Evolutionary conservation across 768 basidiomycete genomes (phyloP), one percentile per base, ranked within the genome.

Genomic region (Tulasnella sp.): DNA sequence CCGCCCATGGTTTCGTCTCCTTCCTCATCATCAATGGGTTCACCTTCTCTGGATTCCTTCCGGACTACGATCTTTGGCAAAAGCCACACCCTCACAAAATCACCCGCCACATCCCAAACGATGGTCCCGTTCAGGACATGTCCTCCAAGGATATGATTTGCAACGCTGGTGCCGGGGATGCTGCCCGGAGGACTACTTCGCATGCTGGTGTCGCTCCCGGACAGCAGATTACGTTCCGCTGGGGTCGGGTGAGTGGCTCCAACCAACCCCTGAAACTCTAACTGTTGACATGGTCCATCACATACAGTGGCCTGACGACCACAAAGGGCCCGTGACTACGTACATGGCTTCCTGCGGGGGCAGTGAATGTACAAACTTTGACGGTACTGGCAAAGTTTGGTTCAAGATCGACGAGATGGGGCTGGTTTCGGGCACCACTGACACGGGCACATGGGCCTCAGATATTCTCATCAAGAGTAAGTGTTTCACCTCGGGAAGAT

Each of bases 391-490:
- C 35, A 41, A 37, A 14, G 57, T 59, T n/a, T 59, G 57, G 57
- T 59, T 59, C 53, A 59, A 59, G 51, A 54, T 59, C 49, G 39
- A 54, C 57, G 29, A 59, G 11, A 19, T 52, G 4, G 53, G 53
- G 15, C 35, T 55, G 34, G 41, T 55, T 15, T 43, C 35, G 17
- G 31, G 34, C 19, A 41, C 23, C 34, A 56, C 31, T 19, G 31
- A 54, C 37, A 36, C 29, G 12, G 53, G 53, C 14, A 34, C 31
- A n/a, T 59, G 57, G 57, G 57, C 52, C 43, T 56, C 57, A 14
- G 25, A 27, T 23, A 35, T 39, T 19, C 57, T 59, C 37, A 59
- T 56, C 29, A 19, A 17, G 27, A 48, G 53, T 43, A 43, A 36
- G 41, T 55, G 21, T 27, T 32, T 23, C n/a, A 19, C 49, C 15